phyloP scores from a whole-genome alignment of 805 yeast species.

The Geotrichum ghanense region DNA sequence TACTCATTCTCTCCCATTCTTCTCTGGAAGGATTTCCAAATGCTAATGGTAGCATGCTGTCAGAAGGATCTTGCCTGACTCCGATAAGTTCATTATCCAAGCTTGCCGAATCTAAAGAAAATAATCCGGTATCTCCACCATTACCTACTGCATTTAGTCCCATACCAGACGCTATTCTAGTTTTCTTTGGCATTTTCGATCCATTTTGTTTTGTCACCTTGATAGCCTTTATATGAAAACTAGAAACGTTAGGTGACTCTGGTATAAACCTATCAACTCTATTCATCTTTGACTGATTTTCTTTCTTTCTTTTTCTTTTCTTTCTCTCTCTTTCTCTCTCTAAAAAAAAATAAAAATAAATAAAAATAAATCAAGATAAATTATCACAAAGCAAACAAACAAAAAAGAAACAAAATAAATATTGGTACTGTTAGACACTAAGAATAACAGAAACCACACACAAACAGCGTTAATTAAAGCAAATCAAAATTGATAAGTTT shows the following conservation, averaged over 20 bases:
- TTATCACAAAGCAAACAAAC: not conserved
- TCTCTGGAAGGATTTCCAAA: not conserved
- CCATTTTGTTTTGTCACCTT: not conserved
- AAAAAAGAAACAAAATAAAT: not conserved
- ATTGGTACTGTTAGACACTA: too few relatives aligned
- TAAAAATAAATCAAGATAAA: not conserved
- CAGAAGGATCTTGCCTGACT: not conserved
- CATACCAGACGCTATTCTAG: not conserved
- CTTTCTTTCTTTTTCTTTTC: not conserved
- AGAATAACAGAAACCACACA: too few relatives aligned
- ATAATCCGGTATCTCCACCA: not conserved
- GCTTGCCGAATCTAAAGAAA: not conserved
- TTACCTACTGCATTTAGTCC: not conserved
- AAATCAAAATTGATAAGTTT: too few relatives aligned
- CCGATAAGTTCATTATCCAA: not conserved
- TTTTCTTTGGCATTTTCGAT: not conserved
- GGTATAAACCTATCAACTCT: not conserved
- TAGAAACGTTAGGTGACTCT: not conserved
- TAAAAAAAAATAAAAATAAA: not conserved
- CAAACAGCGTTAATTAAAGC: too few relatives aligned
- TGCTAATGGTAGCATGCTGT: not conserved
- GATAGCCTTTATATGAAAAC: not conserved
- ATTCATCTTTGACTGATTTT: too few relatives aligned
- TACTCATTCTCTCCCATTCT: constrained; percentile 1
- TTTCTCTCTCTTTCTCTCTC: not conserved